Evolutionary conservation across 768 basidiomycete species (phyloP), one percentile per base, ranked within the genome.

Genomic region (Ramaria rubella): DNA sequence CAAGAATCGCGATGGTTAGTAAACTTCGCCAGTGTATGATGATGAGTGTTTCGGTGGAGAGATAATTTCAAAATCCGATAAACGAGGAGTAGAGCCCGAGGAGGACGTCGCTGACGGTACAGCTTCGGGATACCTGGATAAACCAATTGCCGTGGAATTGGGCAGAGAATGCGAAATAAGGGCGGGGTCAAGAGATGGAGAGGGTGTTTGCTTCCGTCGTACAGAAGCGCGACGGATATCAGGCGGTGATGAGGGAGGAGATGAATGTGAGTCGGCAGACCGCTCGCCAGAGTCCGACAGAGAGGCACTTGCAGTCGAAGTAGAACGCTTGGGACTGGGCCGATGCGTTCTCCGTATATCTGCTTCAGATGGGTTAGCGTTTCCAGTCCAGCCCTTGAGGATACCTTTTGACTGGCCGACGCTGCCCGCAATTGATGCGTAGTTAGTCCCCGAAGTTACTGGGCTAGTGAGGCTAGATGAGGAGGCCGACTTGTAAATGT

Each of bases 401-500:
- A 56, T 56, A 17, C 55, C 55, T 33, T 56, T 56, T 27, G 55
- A 46, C 43, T 36, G 24, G 15, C 31, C 55, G 24, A 23, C 48
- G 30, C 55, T 56, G n/a, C 49, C 49, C 29, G 24, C 26, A 11
- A 24, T 33, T 23, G 55, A 19, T 15, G 31, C 46, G 36, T 48
- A 24, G 46, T 48, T 56, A 12, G 52, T n/a, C 17, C 38, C 52
- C 27, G 26, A 15, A 11, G 44, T 14, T 3, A n/a, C 19, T 30
- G 15, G 30, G 15, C 45, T 43, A 6, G 38, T 17, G 12, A 54
- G 31, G 38, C 8, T 54, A 17, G 52, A 26, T 19, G 52, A 26
- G 24, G 52, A 54, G 14, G 52, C 26, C 19, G 52, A 54, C 40
- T 56, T 56, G 55, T 48, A 56, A 29, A 46, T 23, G 5, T 51